Evolutionary conservation across 2,329 filamentous ascomycete genomes (phyloP).

Genomic region (Coleophoma crateriformis): DNA sequence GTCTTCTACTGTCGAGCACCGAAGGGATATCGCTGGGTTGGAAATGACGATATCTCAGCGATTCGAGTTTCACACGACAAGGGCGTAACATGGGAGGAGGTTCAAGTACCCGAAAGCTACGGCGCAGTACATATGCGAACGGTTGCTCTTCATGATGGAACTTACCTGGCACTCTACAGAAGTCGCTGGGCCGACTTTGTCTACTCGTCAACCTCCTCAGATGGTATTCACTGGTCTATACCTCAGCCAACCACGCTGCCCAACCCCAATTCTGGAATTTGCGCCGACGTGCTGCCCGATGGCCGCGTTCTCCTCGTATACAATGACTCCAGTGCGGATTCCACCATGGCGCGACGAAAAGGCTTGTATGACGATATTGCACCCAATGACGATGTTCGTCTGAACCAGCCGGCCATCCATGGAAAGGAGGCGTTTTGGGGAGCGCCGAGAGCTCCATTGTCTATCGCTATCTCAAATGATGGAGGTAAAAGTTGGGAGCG

Average conservation of each 20-base stretch:
- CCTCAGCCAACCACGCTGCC: constrained; percentile 30
- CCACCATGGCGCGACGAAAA: neutral
- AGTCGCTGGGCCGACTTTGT: constrained; percentile 39
- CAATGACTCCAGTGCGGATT: constrained; percentile 19
- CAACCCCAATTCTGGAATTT: constrained; percentile 39
- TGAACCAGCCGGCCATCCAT: neutral
- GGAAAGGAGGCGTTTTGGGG: constrained; percentile 1
- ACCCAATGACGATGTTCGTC: neutral
- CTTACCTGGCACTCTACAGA: constrained; percentile 34
- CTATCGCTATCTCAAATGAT: neutral
- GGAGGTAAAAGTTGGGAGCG: neutral
- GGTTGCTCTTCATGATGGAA: constrained; percentile 18
- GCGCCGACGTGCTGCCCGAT: constrained; percentile 30
- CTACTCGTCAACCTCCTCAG: constrained; percentile 32
- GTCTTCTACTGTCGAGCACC: constrained; percentile 36
- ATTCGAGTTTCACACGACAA: constrained; percentile 31
- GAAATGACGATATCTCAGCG: constrained; percentile 36
- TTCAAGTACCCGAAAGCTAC: constrained; percentile 27
- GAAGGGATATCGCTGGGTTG: constrained; percentile 35
- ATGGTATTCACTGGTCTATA: constrained; percentile 32
- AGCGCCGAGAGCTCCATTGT: constrained; percentile 6
- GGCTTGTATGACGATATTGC: constrained; percentile 4
- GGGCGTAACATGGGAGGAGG: constrained; percentile 34
- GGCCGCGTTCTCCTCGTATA: constrained; percentile 32
- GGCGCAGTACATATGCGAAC: constrained; percentile 41